phyloP scores from a whole-genome alignment of 129 eudicot genomes.

The carrot (Daucus carota) region DNA sequence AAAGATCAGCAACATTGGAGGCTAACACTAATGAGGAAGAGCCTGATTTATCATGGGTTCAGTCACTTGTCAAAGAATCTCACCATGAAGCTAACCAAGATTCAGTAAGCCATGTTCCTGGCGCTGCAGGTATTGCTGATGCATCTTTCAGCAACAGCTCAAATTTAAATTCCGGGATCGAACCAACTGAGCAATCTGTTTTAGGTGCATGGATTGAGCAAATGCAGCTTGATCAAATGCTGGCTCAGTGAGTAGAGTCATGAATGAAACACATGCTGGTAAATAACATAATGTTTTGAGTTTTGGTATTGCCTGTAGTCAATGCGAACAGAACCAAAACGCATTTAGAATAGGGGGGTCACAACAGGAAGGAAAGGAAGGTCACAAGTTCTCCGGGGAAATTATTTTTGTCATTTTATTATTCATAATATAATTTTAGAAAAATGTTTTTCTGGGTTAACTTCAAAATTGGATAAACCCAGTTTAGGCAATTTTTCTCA shows the following conservation, averaged over 20 bases:
- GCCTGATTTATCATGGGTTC: conserved; percentile 91
- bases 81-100: conserved; percentile 52
- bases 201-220: conserved; percentile 70
- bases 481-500: conserved; percentile 25
- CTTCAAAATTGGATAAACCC: conserved; percentile 17
- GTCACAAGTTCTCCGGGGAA: conserved; percentile 15
- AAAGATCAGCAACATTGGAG: conserved; percentile 65
- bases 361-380: conserved; percentile 12
- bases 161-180: conserved; percentile 23
- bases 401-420: conserved; percentile 31
- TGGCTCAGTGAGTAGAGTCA: conserved; percentile 33
- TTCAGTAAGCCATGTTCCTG: conserved; percentile 16
- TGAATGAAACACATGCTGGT: conserved; percentile 18
- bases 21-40: conserved; percentile 46
- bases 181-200: conserved; percentile 47
- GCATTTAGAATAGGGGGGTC: conserved; percentile 12
- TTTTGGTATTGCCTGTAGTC: conserved; percentile 25
- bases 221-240: conserved; percentile 73
- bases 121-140: conserved; percentile 1
- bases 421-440: conserved; percentile 29
- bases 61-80: conserved; percentile 77
- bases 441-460: conserved; percentile 29
- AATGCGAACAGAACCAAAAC: conserved; percentile 17
- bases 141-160: conserved; percentile 23
- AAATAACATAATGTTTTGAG: conserved; percentile 16